Percentiles rank a stretch among this genome's conserved stretches.
These are phyloP conservation scores for Fusarium sp. DNA, from an alignment of 2,329 filamentous ascomycete species.

Conservation along the genomic window DNA sequence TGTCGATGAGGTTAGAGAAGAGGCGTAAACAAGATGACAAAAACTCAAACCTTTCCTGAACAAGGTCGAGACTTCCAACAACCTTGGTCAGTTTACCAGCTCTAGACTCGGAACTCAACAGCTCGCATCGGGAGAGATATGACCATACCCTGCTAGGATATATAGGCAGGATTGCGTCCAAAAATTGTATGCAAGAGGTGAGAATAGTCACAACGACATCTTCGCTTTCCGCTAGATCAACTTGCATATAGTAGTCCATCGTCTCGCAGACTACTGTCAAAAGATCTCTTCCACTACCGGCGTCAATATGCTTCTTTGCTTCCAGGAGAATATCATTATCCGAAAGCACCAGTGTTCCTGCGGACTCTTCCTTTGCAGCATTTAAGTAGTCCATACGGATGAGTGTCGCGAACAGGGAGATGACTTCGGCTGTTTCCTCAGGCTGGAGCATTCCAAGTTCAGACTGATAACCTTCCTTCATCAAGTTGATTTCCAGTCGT, in stretches of 20 bases:
- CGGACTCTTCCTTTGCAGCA: constrained; percentile 41
- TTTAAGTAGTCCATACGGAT: constrained; percentile 66
- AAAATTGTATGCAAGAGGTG: constrained; percentile 81
- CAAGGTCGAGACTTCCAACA: constrained; percentile 84
- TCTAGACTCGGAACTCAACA: constrained; percentile 82
- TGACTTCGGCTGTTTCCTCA: constrained; percentile 77
- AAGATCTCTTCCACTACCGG: constrained; percentile 75
- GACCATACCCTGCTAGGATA: constrained; percentile 91
- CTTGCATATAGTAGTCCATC: constrained; percentile 78
- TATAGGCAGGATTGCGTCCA: constrained; percentile 78
- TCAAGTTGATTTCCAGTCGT: constrained; percentile 75
- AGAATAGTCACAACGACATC: constrained; percentile 75
- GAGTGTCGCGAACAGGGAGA: constrained; percentile 79
- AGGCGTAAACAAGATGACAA: constrained; percentile 79
- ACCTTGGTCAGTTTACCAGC: constrained; percentile 82
- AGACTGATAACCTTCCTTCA: constrained; percentile 66
- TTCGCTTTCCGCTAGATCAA: constrained; percentile 67
- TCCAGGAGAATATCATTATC: constrained; percentile 66
- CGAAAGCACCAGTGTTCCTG: constrained; percentile 51
- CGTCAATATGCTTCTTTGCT: constrained; percentile 62
- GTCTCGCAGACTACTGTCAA: constrained; percentile 86
- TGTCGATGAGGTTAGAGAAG: constrained; percentile 81
- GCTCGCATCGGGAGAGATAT: constrained; percentile 82
- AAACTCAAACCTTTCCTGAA: constrained; percentile 81
- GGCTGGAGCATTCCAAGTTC: constrained; percentile 66